Conservation (phyloP, 2,329 filamentous ascomycete species). For the Lasiodiplodia sp. region DNA sequence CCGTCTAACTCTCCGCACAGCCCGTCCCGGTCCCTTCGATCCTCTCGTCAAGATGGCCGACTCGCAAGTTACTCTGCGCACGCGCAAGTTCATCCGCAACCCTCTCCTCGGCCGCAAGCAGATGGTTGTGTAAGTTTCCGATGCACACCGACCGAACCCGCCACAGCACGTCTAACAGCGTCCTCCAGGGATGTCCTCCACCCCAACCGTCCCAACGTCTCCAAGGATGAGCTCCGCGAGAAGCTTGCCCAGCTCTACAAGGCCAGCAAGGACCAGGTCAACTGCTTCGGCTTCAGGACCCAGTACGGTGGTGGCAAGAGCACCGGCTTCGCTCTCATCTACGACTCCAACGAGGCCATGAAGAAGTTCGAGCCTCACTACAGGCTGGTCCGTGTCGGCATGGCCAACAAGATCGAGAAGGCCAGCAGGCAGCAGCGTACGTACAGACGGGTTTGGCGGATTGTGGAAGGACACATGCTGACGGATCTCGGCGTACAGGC, state of each 20-base stretch:
- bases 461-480: slow-evolving; percentile 35
- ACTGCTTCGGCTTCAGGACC: slow-evolving; percentile 97
- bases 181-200: slow-evolving; percentile 92
- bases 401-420: slow-evolving; percentile 95
- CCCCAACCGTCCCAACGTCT: slow-evolving; percentile 97
- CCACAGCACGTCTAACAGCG: slow-evolving; percentile 32
- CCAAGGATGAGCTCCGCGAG: slow-evolving; percentile 96
- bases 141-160: slow-evolving; percentile 23
- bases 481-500: slow-evolving; percentile 66
- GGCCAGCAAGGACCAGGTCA: slow-evolving; percentile 96
- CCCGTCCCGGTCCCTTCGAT: slow-evolving; percentile 32
- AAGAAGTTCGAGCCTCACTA: slow-evolving; percentile 99
- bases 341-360: slow-evolving; percentile 97
- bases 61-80: slow-evolving; percentile 70
- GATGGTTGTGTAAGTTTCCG: slow-evolving; percentile 87
- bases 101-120: slow-evolving; percentile 98
- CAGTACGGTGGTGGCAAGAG: slow-evolving; percentile 99
- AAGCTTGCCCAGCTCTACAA: slow-evolving; percentile 98
- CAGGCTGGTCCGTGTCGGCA: slow-evolving; percentile 92
- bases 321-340: slow-evolving; percentile 97
- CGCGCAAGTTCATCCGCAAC: slow-evolving; percentile 99
- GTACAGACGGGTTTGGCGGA: slow-evolving; percentile 54
- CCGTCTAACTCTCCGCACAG: slow-evolving; percentile 15
- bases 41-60: slow-evolving; percentile 78
- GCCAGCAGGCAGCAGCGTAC: slow-evolving; percentile 98